Base-by-base conservation (phyloP, 1,139 yeast genomes). In the Suhomyces panamericanus region DNA sequence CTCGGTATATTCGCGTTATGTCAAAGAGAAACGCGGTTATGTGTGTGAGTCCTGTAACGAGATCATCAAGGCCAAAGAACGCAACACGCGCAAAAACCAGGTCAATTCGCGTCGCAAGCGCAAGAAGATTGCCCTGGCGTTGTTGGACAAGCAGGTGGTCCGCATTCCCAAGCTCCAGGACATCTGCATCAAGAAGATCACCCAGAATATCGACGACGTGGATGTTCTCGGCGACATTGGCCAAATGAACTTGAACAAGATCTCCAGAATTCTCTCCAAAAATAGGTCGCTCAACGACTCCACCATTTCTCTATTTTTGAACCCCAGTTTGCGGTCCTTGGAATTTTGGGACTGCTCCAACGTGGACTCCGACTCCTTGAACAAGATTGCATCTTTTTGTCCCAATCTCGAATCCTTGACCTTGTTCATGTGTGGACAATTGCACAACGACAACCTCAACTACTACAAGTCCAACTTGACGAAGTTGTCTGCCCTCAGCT, bases 321-420 rank as follows among this genome's bases (percentile, higher is more conserved):
- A 81, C 40, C 79, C 89, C 0, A 71, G 75, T 15, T 63, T 82
- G 43, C 77, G 67, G 46, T 60, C 66, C 4, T 64, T 93, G 34
- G 86, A 86, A 53, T 81, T 93, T 50, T 89, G 96, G 93, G 99
- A 93, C 66, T 93, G 99, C 62, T 89, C 96, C 1, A 83, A 83
- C 45, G 77, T 93, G 27, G 80, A 80, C 29, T 75, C 78, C 34
- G 85, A 80, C 51, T 78, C 95, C 0, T 75, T 85, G 47, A 77
- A 78, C 53, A 76, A 82, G 53, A 81, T 93, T 35, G 91, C 91
- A 0, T 75, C 96, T 0, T 86, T 69, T 60, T 87, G 97, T 53
- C 96, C 97, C 0, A 73, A 83, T 32, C 52, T 93, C 4, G 83
- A 79, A 52, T 66, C 74, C 2, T 64, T 93, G 34, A 85, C 85